Conservation (phyloP, 371 early-diverging fungal genomes). For the Funneliformis caledonium region DNA sequence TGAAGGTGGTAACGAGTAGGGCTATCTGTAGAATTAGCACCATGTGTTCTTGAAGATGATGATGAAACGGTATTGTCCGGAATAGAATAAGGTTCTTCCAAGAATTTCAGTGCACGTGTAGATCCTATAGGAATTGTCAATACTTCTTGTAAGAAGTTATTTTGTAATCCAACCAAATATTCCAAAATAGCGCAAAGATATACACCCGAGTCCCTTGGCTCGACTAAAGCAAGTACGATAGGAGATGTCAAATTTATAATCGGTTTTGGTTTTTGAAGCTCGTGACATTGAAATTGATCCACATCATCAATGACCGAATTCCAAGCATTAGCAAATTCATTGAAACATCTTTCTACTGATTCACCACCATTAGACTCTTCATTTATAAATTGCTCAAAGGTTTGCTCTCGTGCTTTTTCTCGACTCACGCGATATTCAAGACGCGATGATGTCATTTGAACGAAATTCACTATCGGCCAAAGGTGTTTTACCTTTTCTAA, state of each 20-base stretch:
- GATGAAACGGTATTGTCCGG: not conserved
- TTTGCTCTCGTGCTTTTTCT: conserved; percentile 22
- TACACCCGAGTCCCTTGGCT: conserved; percentile 11
- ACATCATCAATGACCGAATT: conserved; percentile 29
- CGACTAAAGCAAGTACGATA: conserved; percentile 28
- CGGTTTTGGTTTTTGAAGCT: conserved; percentile 1
- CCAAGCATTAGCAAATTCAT: conserved; percentile 36
- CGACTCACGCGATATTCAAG: conserved; percentile 32
- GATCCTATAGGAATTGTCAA: not conserved
- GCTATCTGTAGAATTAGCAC: not conserved
- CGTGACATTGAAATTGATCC: conserved; percentile 34
- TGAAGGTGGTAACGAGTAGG: not conserved
- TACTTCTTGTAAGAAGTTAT: conserved; percentile 35
- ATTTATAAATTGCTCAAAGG: conserved; percentile 31
- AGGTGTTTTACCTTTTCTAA: conserved; percentile 14
- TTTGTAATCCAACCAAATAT: conserved; percentile 33
- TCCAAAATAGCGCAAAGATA: conserved; percentile 39
- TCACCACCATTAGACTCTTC: not conserved
- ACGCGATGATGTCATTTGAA: conserved; percentile 10
- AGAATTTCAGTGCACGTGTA: conserved; percentile 22
- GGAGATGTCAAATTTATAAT: not conserved
- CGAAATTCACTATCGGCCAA: conserved; percentile 33
- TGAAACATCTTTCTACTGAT: conserved; percentile 1
- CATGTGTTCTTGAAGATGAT: not conserved
- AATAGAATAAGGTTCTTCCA: not conserved